Evolutionary conservation across 2,329 filamentous ascomycete genomes (phyloP).

Genomic region (Aspergillus clavatus): DNA sequence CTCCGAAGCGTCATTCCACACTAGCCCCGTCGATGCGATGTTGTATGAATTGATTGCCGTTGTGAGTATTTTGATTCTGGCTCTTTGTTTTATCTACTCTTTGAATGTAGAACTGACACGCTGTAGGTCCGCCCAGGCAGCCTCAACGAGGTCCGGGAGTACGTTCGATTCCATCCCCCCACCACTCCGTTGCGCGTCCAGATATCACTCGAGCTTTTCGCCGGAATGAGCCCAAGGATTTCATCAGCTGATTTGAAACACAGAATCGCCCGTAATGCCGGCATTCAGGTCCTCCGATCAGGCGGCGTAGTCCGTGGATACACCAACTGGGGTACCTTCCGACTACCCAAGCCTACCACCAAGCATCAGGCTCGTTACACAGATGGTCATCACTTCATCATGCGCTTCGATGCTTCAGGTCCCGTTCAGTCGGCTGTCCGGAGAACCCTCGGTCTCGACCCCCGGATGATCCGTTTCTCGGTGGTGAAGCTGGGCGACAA

Average conservation of each 20-base stretch:
- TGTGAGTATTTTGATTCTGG: conserved; percentile 52
- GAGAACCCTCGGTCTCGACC: conserved; percentile 74
- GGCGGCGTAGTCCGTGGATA: conserved; percentile 88
- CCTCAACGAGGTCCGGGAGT: conserved; percentile 93
- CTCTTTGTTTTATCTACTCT: not conserved
- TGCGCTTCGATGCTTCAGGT: conserved; percentile 85
- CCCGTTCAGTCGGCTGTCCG: conserved; percentile 69
- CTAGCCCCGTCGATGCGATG: conserved; percentile 52
- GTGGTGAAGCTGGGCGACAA: conserved; percentile 78
- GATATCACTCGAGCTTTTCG: not conserved
- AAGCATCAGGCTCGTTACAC: conserved; percentile 79
- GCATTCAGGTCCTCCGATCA: conserved; percentile 72
- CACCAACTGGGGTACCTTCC: conserved; percentile 92
- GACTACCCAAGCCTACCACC: conserved; percentile 72
- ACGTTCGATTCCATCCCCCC: conserved; percentile 36
- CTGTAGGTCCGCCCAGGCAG: conserved; percentile 83
- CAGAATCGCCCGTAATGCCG: conserved; percentile 83
- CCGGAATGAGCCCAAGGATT: not conserved
- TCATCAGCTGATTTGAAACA: conserved; percentile 2
- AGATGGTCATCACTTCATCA: conserved; percentile 91
- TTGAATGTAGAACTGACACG: conserved; percentile 10
- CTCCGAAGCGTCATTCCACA: conserved; percentile 18
- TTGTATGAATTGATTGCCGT: conserved; percentile 97
- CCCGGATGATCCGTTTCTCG: conserved; percentile 79
- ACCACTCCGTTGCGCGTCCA: conserved; percentile 5